Conservation (phyloP, 2,329 filamentous ascomycete genomes). For the Sporothrix dimorphospora region DNA sequence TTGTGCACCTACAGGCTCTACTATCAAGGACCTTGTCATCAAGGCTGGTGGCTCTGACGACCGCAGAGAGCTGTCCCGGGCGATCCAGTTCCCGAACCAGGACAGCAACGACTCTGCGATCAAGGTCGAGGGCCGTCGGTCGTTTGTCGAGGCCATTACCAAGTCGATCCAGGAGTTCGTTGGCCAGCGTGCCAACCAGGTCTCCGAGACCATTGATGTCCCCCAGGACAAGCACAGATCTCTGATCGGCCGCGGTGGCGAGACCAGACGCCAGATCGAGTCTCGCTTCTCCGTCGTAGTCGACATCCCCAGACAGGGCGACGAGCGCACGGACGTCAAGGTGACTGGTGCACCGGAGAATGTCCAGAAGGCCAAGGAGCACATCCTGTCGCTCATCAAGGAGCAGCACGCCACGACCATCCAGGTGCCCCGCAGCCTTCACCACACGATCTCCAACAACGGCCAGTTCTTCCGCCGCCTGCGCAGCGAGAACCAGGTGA, state of each 20-base stretch:
- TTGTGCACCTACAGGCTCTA: slow-evolving; percentile 69
- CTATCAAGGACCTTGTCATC: slow-evolving; percentile 82
- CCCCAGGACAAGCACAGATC: slow-evolving; percentile 87
- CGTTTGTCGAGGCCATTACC: slow-evolving; percentile 87
- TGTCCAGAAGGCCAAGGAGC: slow-evolving; percentile 83
- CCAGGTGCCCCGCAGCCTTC: slow-evolving; percentile 78
- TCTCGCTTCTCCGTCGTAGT: slow-evolving; percentile 82
- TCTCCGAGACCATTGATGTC: slow-evolving; percentile 77
- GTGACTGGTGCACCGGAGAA: slow-evolving; percentile 76
- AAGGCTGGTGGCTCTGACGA: slow-evolving; percentile 90
- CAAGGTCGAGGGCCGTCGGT: slow-evolving; percentile 81
- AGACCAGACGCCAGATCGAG: slow-evolving; percentile 83
- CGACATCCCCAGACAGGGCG: slow-evolving; percentile 89
- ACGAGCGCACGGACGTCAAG: slow-evolving; percentile 82
- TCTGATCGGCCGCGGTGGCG: slow-evolving; percentile 89
- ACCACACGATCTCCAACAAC: slow-evolving; percentile 84
- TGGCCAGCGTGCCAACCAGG: slow-evolving; percentile 79
- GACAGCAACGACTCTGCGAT: slow-evolving; percentile 82
- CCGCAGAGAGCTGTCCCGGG: slow-evolving; percentile 78
- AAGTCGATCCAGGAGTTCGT: slow-evolving; percentile 81
- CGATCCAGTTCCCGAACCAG: slow-evolving; percentile 92
- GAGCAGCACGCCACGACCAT: slow-evolving; percentile 86
- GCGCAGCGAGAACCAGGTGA: slow-evolving; percentile 82
- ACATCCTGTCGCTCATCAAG: slow-evolving; percentile 78
- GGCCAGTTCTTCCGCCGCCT: slow-evolving; percentile 93